Base-by-base conservation (phyloP, 805 yeast species). In the Teunomyces atbi region DNA sequence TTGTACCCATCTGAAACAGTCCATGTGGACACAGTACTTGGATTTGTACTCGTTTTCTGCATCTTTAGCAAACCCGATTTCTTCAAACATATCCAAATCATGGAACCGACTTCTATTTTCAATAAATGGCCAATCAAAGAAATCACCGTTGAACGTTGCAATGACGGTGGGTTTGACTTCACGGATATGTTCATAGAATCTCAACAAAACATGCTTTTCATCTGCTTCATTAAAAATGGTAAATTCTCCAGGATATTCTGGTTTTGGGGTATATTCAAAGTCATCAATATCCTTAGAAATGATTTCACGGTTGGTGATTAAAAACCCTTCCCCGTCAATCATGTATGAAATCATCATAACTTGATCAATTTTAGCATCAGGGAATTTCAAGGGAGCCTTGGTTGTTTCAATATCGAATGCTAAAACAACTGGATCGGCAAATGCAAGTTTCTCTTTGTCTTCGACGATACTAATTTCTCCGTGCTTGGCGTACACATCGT, bases 301-400 rank as follows among this genome's bases (percentile, higher is more conserved):
- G 56, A 94, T 89, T 55, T 91, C 97, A 57, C 99, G 73, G 62
- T 94, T 94, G 7, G 98, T 94, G 49, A 94, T 95, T 33, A 94
- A 71, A 61, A 72, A 94, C 32, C 99, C 99, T 56, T 89, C 96
- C 8, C 98, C 99, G 62, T 94, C 99, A 50, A 94, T 91, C 99
- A 95, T 95, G 63, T 94, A 94, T 2, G 99, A 95, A 42, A 94
- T 94, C 99, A 95, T 95, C 97, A 94, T 94, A 34, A 94, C 79
- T 65, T 89, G 95, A 68, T 94, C 99, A 5, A 86, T 76, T 8
- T 85, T 74, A 5, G 97, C 79, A 58, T 89, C 99, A 0, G 99
- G 99, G 55, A 94, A 94, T 62, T 94, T 95, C 49, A 94, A 75
- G 1, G 98, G 98, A 10, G 95, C 89, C 62, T 94, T 94, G 11